Evolutionary conservation across 441 rosid genomes (phyloP).

Genomic region (Eutrema salsugineum): DNA sequence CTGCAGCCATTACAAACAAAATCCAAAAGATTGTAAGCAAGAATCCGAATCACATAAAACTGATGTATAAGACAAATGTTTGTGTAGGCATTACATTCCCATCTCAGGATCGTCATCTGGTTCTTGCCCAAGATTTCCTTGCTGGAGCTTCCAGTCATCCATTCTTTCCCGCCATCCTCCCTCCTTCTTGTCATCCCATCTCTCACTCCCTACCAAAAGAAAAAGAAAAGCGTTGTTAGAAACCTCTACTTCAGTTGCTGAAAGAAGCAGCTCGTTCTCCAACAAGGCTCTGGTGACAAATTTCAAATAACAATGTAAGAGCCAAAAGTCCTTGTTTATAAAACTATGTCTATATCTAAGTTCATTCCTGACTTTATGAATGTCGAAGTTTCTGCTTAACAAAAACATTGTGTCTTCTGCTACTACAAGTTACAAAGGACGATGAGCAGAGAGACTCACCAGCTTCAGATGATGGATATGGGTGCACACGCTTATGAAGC

Average conservation of each 20-base stretch:
- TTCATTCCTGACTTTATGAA: background rate
- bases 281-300: background rate
- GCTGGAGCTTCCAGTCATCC: slow-evolving; percentile 95
- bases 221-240: background rate
- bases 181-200: slow-evolving; percentile 85
- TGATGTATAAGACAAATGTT: background rate
- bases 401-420: background rate
- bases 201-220: slow-evolving; percentile 53
- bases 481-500: slow-evolving; percentile 84
- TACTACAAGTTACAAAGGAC: background rate
- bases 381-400: background rate
- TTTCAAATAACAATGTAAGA: background rate
- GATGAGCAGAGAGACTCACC: slow-evolving; percentile 39
- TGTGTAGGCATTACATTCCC: slow-evolving; percentile 43
- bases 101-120: slow-evolving; percentile 74
- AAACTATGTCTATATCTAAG: background rate
- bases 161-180: slow-evolving; percentile 89
- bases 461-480: slow-evolving; percentile 79
- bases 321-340: background rate
- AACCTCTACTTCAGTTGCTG: background rate
- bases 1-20: slow-evolving; percentile 38
- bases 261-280: background rate
- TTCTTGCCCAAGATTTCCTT: slow-evolving; percentile 80
- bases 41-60: background rate
- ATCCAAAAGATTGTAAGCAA: background rate